A percentile compares a stretch with the other conserved stretches of the same genome.
These are phyloP conservation scores for Phaeodactylum tricornutum DNA, from an alignment of 108 stramenopile species.

Conservation along the genomic window DNA sequence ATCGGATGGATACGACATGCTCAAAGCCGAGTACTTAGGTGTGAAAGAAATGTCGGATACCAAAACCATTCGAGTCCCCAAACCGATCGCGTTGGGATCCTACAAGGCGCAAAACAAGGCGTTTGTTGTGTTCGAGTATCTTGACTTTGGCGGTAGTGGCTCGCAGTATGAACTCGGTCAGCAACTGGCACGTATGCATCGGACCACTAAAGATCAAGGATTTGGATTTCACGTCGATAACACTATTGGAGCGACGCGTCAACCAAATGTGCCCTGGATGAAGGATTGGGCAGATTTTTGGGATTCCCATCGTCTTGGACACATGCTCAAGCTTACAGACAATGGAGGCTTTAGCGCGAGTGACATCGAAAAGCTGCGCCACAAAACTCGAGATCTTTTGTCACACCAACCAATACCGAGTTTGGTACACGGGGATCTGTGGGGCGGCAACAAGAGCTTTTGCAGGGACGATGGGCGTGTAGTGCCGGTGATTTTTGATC, in stretches of 20 bases:
- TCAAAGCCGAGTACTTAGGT: conserved; percentile 67
- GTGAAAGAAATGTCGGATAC: conserved; percentile 63
- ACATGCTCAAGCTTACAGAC: conserved; percentile 55
- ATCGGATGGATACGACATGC: conserved; percentile 35
- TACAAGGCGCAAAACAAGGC: conserved; percentile 13
- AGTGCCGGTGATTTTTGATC: conserved; percentile 69
- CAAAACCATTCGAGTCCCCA: conserved; percentile 53
- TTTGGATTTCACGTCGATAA: conserved; percentile 77
- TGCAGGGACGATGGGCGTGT: conserved; percentile 29
- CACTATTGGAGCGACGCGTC: conserved; percentile 68
- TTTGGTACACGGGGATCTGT: conserved; percentile 71
- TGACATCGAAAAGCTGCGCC: conserved; percentile 16
- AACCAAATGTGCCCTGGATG: conserved; percentile 64
- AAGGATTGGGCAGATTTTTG: conserved; percentile 76
- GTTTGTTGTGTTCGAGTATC: conserved; percentile 66
- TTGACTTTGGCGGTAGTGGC: conserved; percentile 47
- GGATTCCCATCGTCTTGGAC: conserved; percentile 53
- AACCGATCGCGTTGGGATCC: conserved; percentile 52
- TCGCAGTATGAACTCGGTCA: conserved; percentile 50
- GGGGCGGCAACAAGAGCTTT: conserved; percentile 75
- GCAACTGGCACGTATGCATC: conserved; percentile 46
- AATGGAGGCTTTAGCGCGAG: conserved; percentile 21
- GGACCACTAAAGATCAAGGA: conserved; percentile 6
- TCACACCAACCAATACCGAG: conserved; percentile 48
- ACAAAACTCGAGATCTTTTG: conserved; percentile 43